phyloP scores from a whole-genome alignment of 495 filamentous ascomycete genomes.

The Aspergillus steynii region DNA sequence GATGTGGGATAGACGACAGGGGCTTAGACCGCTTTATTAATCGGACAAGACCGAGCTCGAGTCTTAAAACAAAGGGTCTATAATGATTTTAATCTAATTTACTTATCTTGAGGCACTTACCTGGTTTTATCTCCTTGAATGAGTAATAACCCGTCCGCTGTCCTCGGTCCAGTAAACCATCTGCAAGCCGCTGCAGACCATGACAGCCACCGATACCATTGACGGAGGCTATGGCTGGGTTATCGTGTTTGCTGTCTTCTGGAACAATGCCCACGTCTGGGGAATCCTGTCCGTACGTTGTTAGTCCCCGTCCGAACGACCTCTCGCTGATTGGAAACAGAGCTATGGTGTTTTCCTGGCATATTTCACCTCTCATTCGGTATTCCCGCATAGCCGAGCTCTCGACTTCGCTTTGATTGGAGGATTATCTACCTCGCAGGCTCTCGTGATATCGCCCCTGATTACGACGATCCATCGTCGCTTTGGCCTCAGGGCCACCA shows the following conservation, averaged over 20 bases:
- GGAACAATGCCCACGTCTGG: constrained; percentile 3
- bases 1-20: too few relatives aligned
- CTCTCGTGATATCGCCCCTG: constrained; percentile 2
- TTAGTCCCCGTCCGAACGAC: neutral
- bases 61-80: too few relatives aligned
- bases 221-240: constrained; percentile 3
- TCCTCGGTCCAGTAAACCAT: too few relatives aligned
- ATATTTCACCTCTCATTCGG: neutral
- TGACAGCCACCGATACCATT: neutral
- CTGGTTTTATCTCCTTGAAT: too few relatives aligned
- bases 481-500: neutral
- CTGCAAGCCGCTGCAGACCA: neutral
- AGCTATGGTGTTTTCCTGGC: constrained; percentile 1
- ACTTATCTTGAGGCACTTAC: too few relatives aligned
- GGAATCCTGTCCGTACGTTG: neutral
- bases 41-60: too few relatives aligned
- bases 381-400: neutral
- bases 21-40: too few relatives aligned
- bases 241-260: constrained; percentile 1
- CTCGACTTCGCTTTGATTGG: too few relatives aligned
- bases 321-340: neutral
- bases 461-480: constrained; percentile 1
- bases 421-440: neutral
- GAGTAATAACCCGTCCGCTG: too few relatives aligned
- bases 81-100: too few relatives aligned